phyloP scores from a whole-genome alignment of 2,329 filamentous ascomycete genomes.

The Purpureocillium lavendulum region DNA sequence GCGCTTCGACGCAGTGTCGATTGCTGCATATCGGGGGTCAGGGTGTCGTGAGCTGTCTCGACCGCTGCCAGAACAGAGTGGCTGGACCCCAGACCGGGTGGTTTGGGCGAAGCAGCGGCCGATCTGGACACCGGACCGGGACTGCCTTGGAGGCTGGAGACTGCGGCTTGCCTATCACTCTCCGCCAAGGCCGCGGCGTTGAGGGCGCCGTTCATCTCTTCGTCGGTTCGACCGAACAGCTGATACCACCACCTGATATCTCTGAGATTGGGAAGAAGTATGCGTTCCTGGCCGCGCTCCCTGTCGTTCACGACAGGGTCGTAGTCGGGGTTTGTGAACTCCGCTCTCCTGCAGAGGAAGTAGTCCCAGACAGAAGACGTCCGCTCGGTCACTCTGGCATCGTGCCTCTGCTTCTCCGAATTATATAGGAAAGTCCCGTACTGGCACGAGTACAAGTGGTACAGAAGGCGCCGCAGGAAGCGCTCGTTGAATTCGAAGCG shows the following conservation, averaged over 20 bases:
- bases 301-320: conserved; percentile 69
- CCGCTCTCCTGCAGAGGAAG: conserved; percentile 70
- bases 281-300: conserved; percentile 67
- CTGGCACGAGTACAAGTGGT: conserved; percentile 92
- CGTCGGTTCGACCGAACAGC: conserved; percentile 74
- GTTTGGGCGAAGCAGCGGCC: conserved; percentile 24
- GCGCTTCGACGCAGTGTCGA: conserved; percentile 32
- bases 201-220: conserved; percentile 79
- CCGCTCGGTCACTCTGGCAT: conserved; percentile 57
- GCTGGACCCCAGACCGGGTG: conserved; percentile 27
- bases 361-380: conserved; percentile 94
- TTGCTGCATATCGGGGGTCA: conserved; percentile 32
- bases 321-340: conserved; percentile 79
- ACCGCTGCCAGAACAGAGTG: conserved; percentile 51
- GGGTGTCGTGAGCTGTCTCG: conserved; percentile 46
- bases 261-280: conserved; percentile 69
- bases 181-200: conserved; percentile 46
- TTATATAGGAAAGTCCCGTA: conserved; percentile 97
- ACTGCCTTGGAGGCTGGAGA: conserved; percentile 22
- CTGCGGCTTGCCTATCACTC: conserved; percentile 27
- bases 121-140: conserved; percentile 13
- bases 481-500: conserved; percentile 96
- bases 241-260: conserved; percentile 94
- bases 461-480: conserved; percentile 80
- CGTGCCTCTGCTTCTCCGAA: conserved; percentile 78